Evolutionary conservation across 1,284 basidiomycete genomes (phyloP).

Genomic region (Tausonia pullulans): DNA sequence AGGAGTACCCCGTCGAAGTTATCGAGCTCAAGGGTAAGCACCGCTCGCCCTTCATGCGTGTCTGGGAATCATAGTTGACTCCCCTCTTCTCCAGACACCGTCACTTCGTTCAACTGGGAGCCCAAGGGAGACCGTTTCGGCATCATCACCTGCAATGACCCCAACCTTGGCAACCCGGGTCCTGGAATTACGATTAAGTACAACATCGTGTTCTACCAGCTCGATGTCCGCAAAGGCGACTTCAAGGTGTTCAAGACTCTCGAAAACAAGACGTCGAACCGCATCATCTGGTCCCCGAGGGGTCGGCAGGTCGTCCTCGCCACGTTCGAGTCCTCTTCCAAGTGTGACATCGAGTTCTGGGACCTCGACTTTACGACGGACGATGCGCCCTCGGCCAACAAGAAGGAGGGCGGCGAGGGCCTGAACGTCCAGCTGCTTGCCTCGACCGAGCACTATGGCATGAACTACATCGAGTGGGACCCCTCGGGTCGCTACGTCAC

Average conservation of each 20-base stretch:
- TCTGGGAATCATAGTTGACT: background rate
- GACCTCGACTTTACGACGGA: slow-evolving; percentile 86
- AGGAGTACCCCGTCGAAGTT: slow-evolving; percentile 96
- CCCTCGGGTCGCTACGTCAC: slow-evolving; percentile 89
- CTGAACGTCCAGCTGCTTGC: slow-evolving; percentile 71
- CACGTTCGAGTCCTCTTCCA: slow-evolving; percentile 85
- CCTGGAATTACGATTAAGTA: slow-evolving; percentile 92
- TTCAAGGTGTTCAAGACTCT: slow-evolving; percentile 80
- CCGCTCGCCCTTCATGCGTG: slow-evolving; percentile 4
- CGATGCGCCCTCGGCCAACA: slow-evolving; percentile 46
- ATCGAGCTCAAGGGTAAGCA: slow-evolving; percentile 80
- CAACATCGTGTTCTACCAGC: slow-evolving; percentile 91
- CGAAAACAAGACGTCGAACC: slow-evolving; percentile 80
- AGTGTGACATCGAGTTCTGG: slow-evolving; percentile 98
- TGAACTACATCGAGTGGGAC: slow-evolving; percentile 98
- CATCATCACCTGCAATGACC: slow-evolving; percentile 87
- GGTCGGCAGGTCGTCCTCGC: slow-evolving; percentile 93
- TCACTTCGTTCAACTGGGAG: slow-evolving; percentile 97
- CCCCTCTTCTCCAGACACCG: slow-evolving; percentile 55
- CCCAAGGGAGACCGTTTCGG: slow-evolving; percentile 92
- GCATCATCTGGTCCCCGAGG: slow-evolving; percentile 93
- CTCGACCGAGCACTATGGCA: slow-evolving; percentile 91
- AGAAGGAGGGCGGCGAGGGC: slow-evolving; percentile 52
- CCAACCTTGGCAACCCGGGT: slow-evolving; percentile 77
- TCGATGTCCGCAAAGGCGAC: slow-evolving; percentile 93